phyloP scores from a whole-genome alignment of 2,329 filamentous ascomycete genomes.

The Aspergillus versicolor region DNA sequence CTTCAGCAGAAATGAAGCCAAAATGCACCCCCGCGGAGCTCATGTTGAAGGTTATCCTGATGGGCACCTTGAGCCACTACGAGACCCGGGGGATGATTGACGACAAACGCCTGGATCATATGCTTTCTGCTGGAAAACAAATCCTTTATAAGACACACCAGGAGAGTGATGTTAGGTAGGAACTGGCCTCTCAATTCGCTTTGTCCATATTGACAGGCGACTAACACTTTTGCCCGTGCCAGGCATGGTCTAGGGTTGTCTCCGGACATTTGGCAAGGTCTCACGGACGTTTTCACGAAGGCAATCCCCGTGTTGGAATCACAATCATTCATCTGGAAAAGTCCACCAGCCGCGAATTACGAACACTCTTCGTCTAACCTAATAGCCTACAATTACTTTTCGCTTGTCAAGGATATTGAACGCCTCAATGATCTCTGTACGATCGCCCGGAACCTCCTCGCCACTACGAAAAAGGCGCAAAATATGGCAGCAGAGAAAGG shows the following conservation, averaged over 20 bases:
- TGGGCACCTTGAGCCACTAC: constrained; percentile 57
- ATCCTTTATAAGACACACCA: constrained; percentile 59
- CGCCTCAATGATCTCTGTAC: constrained; percentile 62
- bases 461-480: constrained; percentile 60
- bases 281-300: constrained; percentile 57
- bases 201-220: background rate
- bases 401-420: constrained; percentile 62
- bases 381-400: constrained; percentile 60
- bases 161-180: constrained; percentile 53
- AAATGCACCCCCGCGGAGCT: constrained; percentile 48
- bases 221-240: constrained; percentile 14
- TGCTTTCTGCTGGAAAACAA: constrained; percentile 60
- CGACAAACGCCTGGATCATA: constrained; percentile 56
- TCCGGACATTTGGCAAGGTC: constrained; percentile 59
- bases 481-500: constrained; percentile 61
- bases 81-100: constrained; percentile 60
- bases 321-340: constrained; percentile 62
- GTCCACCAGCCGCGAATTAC: constrained; percentile 56
- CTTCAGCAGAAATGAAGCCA: constrained; percentile 29
- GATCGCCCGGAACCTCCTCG: constrained; percentile 62
- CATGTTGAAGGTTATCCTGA: constrained; percentile 49
- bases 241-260: constrained; percentile 59
- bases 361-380: constrained; percentile 60
- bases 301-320: constrained; percentile 62
- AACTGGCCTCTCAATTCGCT: background rate